Percentiles rank a stretch among this genome's conserved stretches.
These are phyloP conservation scores for Trametes coccinea DNA, from an alignment of 768 basidiomycete species.

Conservation along the genomic window DNA sequence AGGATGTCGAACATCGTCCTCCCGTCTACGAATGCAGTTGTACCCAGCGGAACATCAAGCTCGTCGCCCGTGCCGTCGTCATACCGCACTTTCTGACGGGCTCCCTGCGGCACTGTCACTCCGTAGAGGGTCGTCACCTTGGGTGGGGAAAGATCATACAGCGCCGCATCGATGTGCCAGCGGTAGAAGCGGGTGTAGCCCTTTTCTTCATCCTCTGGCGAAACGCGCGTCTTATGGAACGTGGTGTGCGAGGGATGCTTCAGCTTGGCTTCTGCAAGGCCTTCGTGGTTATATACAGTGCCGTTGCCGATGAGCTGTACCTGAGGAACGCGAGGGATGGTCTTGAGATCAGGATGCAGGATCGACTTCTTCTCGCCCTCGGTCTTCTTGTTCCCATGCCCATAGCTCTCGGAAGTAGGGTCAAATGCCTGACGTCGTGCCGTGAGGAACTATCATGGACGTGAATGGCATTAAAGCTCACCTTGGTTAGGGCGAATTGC, in stretches of 20 bases:
- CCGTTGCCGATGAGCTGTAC: conserved; percentile 95
- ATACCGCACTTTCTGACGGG: conserved; percentile 65
- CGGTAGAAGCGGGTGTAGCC: conserved; percentile 89
- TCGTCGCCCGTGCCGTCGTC: conserved; percentile 89
- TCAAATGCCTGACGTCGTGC: conserved; percentile 69
- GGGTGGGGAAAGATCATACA: conserved; percentile 76
- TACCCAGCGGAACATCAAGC: conserved; percentile 79
- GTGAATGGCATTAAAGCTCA: conserved; percentile 30
- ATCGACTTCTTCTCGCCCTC: conserved; percentile 73
- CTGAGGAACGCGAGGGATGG: conserved; percentile 83
- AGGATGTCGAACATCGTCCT: conserved; percentile 84
- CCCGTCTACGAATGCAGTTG: conserved; percentile 83
- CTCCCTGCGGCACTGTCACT: conserved; percentile 67
- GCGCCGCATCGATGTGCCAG: conserved; percentile 91
- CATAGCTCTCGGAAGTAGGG: conserved; percentile 61
- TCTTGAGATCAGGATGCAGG: conserved; percentile 88
- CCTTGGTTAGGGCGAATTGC: conserved; percentile 86
- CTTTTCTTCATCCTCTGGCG: conserved; percentile 68
- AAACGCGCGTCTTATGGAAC: conserved; percentile 82
- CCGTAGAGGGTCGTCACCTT: conserved; percentile 86
- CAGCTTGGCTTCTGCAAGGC: conserved; percentile 72
- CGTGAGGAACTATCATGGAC: not conserved
- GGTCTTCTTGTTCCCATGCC: conserved; percentile 89
- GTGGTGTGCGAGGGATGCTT: conserved; percentile 86
- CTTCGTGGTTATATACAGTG: conserved; percentile 75